Conservation (phyloP, 148 eudicot genomes). For the Gaultheria prostrata region DNA sequence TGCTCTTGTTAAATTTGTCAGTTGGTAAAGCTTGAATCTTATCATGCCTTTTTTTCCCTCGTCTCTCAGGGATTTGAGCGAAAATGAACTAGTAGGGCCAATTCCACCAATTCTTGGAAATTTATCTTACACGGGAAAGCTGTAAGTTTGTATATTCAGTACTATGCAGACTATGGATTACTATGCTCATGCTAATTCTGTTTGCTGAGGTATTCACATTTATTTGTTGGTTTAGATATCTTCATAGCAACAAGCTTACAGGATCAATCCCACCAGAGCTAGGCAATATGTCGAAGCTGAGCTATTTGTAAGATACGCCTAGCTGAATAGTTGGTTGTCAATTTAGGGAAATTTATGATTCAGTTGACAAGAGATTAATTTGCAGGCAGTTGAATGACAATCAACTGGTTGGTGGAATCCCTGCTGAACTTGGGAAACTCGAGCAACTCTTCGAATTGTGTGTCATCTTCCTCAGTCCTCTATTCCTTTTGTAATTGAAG, state of each 20-base stretch:
- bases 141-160: conserved; percentile 34
- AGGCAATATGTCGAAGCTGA: conserved; percentile 72
- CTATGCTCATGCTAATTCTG: no score
- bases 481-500: not conserved
- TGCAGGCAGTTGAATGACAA: conserved; percentile 72
- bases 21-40: not conserved
- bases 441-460: conserved; percentile 74
- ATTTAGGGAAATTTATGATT: not conserved
- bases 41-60: not conserved
- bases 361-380: not conserved
- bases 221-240: conserved; percentile 36
- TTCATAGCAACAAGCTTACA: conserved; percentile 65
- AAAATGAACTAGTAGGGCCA: conserved; percentile 63
- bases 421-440: conserved; percentile 67
- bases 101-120: conserved; percentile 73
- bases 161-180: not conserved
- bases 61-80: conserved; percentile 57
- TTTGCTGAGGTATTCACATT: not conserved
- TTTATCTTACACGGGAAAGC: conserved; percentile 65
- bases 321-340: not conserved
- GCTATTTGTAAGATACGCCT: conserved; percentile 51
- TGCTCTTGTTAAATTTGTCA: not conserved
- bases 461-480: conserved; percentile 7
- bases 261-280: conserved; percentile 70
- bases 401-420: conserved; percentile 51